Evolutionary conservation across 768 basidiomycete species (phyloP), one percentile per base, ranked within the genome.

Genomic region (Pholiota conissans): DNA sequence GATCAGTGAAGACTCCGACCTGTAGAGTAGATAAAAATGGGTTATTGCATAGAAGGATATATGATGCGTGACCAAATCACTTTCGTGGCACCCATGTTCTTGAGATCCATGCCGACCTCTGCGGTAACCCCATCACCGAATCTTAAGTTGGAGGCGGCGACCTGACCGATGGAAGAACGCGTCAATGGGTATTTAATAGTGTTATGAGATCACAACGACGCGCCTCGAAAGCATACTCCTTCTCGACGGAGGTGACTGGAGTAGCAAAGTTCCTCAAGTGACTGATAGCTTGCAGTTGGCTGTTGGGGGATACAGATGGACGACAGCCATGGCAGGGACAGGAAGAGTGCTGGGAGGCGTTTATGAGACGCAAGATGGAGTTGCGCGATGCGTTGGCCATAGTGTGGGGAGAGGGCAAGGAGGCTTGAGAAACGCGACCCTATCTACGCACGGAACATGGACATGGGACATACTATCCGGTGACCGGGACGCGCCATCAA

Each of bases 1-100:
- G 84, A 66, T 98, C 96, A 3, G 96, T 98, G 70, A 95, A 96
- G 20, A 98, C 91, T 16, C 84, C 96, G 61, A 98, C 91, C 88
- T 97, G 67, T 26, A n/a, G 40, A 40, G n/a, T n/a, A n/a, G 29
- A 26, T 46, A 37, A 13, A 50, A 14, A 13, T n/a, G 9, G 20
- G 24, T 20, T n/a, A 40, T 27, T 9, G 39, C 20, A 13, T 18
- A 10, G 13, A 18, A 30, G 34, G 16, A 28, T 16, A 6, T 22
- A 24, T 16, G 9, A 27, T 18, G 14, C 20, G 18, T n/a, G 24
- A 22, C 18, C 27, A 35, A 56, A 13, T 16, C 62, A 89, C 92
- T 81, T 92, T 93, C 64, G 84, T 83, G 6, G 94, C 93, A 56
- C 87, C 90, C 90, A 93, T 89, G 74, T 95, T 95, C 80, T 90